These are phyloP conservation scores for Lentinula sp. DNA, from an alignment of 768 basidiomycete species.

Conservation along the genomic window DNA sequence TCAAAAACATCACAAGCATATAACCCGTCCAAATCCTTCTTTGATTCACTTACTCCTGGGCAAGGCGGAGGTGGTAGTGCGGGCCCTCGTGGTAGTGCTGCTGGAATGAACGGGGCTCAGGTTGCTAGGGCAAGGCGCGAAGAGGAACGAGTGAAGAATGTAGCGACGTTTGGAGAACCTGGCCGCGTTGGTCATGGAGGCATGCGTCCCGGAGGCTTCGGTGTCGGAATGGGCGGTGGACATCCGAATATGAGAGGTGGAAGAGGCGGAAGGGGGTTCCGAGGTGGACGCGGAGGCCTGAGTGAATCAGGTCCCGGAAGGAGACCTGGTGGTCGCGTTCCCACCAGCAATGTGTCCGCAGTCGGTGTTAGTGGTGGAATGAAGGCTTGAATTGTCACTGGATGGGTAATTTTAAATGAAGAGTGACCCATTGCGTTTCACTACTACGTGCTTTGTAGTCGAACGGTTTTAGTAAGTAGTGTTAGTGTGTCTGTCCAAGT, in stretches of 20 bases:
- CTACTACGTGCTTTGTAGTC: background rate
- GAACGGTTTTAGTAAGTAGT: background rate
- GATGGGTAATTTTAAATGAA: background rate
- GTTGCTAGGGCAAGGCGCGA: constrained; percentile 65
- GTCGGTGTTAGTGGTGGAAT: background rate
- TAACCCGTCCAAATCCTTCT: constrained; percentile 76
- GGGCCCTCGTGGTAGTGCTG: constrained; percentile 34
- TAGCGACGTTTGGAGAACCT: constrained; percentile 84
- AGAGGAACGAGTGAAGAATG: constrained; percentile 79
- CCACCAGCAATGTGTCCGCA: background rate
- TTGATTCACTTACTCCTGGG: constrained; percentile 53
- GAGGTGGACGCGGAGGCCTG: background rate
- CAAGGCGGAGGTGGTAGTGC: constrained; percentile 23
- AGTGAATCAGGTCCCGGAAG: background rate
- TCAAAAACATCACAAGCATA: constrained; percentile 45
- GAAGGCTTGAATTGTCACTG: background rate
- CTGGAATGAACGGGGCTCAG: constrained; percentile 26
- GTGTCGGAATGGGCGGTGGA: constrained; percentile 71
- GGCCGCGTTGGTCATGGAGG: constrained; percentile 58
- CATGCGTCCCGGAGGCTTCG: constrained; percentile 74
- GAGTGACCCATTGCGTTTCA: background rate
- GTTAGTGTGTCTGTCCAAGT: background rate
- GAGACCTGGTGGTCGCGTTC: background rate
- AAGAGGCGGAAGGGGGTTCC: background rate
- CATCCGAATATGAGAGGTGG: constrained; percentile 13